Conservation (phyloP, 176 grass and related monocot genomes). For the Rhynchospora tenuis region DNA sequence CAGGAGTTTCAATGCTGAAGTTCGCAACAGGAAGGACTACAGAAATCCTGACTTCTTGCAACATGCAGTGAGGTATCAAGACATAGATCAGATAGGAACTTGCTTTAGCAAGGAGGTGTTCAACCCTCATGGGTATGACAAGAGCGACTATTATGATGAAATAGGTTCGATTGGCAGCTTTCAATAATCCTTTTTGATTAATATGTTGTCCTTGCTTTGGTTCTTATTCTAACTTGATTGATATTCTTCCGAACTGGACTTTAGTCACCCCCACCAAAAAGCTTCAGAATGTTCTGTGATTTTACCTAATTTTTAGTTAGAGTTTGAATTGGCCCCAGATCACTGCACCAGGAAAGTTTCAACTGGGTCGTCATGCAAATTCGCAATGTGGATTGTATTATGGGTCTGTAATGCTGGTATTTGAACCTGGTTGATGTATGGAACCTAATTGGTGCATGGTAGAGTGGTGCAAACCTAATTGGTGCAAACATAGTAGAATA, state of each 20-base stretch:
- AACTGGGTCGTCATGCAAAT: not conserved
- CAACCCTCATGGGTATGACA: conserved; percentile 77
- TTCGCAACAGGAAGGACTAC: conserved; percentile 93
- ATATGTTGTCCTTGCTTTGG: not conserved
- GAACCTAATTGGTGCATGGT: not conserved
- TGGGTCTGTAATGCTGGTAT: not conserved
- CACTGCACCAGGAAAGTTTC: not conserved
- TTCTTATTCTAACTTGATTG: not conserved
- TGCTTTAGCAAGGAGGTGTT: conserved; percentile 97
- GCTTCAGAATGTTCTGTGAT: not conserved
- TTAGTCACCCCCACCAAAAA: too few relatives aligned
- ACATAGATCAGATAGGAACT: conserved; percentile 89
- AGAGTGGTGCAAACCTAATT: not conserved
- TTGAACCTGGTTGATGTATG: not conserved
- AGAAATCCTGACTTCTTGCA: conserved; percentile 94
- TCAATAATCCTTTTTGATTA: not conserved
- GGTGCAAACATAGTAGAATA: not conserved
- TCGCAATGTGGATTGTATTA: not conserved
- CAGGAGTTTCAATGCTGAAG: conserved; percentile 96
- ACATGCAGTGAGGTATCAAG: conserved; percentile 97
- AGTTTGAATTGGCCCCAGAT: not conserved
- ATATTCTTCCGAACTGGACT: too few relatives aligned
- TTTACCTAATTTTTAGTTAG: not conserved
- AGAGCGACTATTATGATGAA: conserved; percentile 78
- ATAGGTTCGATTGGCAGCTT: conserved; percentile 45